Evolutionary conservation across 495 filamentous ascomycete species (phyloP), one percentile per base, ranked within the genome.

Genomic region (Aspergillus conjunctus): DNA sequence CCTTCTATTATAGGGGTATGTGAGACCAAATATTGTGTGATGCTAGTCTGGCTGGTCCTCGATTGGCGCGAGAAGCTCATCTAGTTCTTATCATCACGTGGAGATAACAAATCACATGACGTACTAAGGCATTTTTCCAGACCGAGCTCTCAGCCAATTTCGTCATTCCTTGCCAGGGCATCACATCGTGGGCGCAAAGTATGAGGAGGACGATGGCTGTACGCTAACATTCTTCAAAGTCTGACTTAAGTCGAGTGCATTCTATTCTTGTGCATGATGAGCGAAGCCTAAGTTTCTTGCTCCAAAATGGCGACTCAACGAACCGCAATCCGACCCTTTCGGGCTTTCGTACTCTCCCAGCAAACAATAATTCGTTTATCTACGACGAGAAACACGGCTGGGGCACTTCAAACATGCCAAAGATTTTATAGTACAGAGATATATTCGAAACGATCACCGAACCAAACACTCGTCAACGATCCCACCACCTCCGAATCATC

Each of bases 401-500:
- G 53, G 51, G 54, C 21, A 51, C 67, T 59, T 56, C 68, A 21
- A 45, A 63, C 44, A 66, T 59, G 54, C 33, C 65, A 67, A 62
- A 73, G 75, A 53, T 73, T 62, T 58, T 73, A 76, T 54, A 73
- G 66, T 62, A 77, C 73, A 59, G 61, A 72, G 11, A 54, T 64
- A 63, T 63, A 54, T 17, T 9, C 49, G 17, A 18, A 64, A 21
- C 61, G 54, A 62, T 30, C 58, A 12, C 41, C 30, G 53, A 51
- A 63, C 22, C 39, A 49, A 14, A 44, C 58, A 30, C 22, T 60
- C 41, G 43, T 59, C n/a, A 34, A 37, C 37, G 51, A 71, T 46
- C 62, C 74, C 50, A 70, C 57, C 41, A 70, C 57, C 41, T 61
- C 37, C 61, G 72, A 78, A 32, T 54, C 71, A 26, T 86, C 87